phyloP scores from a whole-genome alignment of 129 eudicot genomes.

The Pulicaria dysenterica region DNA sequence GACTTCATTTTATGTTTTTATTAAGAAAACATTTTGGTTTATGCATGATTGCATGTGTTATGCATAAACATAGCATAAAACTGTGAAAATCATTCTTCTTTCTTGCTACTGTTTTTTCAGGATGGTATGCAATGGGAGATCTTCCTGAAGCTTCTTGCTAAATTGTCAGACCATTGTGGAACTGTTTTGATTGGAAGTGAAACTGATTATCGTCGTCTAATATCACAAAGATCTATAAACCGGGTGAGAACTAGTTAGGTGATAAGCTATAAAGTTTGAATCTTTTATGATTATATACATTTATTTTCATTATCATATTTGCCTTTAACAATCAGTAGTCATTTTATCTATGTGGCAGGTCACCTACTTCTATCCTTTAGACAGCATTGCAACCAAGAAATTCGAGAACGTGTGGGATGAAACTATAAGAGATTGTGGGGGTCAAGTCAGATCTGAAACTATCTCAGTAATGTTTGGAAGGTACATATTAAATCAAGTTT shows the following conservation, averaged over 20 bases:
- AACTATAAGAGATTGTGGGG: conserved; percentile 49
- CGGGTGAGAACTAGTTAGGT: conserved; percentile 49
- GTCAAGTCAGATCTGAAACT: conserved; percentile 49
- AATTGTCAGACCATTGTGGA: conserved; percentile 78
- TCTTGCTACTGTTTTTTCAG: conserved; percentile 40
- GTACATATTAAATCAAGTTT: conserved; percentile 40
- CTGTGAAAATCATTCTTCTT: not conserved
- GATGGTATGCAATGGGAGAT: conserved; percentile 99
- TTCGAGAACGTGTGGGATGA: conserved; percentile 69
- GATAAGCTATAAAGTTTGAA: not conserved
- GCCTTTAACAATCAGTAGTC: not conserved
- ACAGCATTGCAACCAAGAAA: conserved; percentile 44
- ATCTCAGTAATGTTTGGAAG: conserved; percentile 97
- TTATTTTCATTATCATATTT: not conserved
- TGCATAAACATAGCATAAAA: conserved; percentile 16
- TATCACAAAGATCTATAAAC: conserved; percentile 71
- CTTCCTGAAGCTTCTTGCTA: conserved; percentile 64
- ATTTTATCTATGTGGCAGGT: conserved; percentile 48
- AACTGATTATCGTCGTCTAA: conserved; percentile 84
- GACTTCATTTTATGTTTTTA: not conserved
- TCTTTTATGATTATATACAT: not conserved
- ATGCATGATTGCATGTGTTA: too few relatives aligned
- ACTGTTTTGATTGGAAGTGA: conserved; percentile 87
- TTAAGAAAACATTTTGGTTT: not conserved
- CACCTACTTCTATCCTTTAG: conserved; percentile 75